Conservation (phyloP, 371 early-diverging fungal species). For the Syncephalastrum contaminatum region DNA sequence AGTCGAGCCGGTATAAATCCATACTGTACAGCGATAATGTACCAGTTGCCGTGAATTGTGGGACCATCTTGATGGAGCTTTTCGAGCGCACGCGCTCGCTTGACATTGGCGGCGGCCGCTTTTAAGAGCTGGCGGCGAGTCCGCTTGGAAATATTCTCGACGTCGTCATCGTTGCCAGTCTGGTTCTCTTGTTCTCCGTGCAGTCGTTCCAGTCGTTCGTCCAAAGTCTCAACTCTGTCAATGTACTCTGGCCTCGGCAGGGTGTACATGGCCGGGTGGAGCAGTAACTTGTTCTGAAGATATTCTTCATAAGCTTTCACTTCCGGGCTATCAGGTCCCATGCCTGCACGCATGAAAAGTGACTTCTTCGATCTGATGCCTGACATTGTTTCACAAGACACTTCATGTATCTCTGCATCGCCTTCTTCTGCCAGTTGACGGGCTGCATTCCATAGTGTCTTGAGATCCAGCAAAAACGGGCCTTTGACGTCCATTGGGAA, state of each 20-base stretch:
- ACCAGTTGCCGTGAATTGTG: constrained; percentile 19
- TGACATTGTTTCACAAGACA: background rate
- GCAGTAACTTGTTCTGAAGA: constrained; percentile 11
- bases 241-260: constrained; percentile 7
- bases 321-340: constrained; percentile 21
- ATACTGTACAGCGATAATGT: constrained; percentile 34
- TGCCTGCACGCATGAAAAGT: constrained; percentile 15
- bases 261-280: constrained; percentile 1
- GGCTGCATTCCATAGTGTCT: constrained; percentile 22
- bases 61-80: background rate
- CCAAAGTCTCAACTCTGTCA: constrained; percentile 20
- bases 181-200: constrained; percentile 8
- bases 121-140: too few species aligned
- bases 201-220: constrained; percentile 28
- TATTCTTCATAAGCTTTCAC: constrained; percentile 7
- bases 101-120: too few species aligned
- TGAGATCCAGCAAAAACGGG: constrained; percentile 5
- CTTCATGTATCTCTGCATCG: background rate
- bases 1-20: constrained; percentile 47
- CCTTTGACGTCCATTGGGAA: background rate
- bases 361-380: background rate
- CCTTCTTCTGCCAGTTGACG: constrained; percentile 11
- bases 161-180: too few species aligned
- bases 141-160: too few species aligned
- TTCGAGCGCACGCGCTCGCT: too few species aligned